Percentiles rank a stretch among this genome's conserved stretches.
Conservation (phyloP, 495 filamentous ascomycete species). For the Amorphotheca resinae region DNA sequence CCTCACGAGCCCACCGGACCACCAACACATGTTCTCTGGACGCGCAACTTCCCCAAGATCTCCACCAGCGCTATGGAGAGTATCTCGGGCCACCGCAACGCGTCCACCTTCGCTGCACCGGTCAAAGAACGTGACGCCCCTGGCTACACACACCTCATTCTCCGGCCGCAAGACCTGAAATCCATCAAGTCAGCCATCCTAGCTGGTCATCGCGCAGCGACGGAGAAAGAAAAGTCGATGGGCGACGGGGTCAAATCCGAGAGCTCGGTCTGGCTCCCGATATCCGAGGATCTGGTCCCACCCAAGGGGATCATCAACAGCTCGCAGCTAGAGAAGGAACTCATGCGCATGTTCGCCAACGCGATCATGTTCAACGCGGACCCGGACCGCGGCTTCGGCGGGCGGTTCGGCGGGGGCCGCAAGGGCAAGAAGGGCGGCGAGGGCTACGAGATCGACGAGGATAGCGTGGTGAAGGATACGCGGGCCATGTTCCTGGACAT, state of each 20-base stretch:
- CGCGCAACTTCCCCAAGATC: slow-evolving; percentile 66
- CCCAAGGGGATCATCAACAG: slow-evolving; percentile 89
- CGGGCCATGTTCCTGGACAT: slow-evolving; percentile 73
- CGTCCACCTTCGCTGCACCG: slow-evolving; percentile 74
- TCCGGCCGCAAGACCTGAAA: slow-evolving; percentile 80
- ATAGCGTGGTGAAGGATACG: slow-evolving; percentile 64
- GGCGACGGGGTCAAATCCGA: slow-evolving; percentile 29
- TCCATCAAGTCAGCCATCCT: slow-evolving; percentile 67
- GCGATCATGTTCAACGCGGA: slow-evolving; percentile 94
- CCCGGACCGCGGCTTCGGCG: slow-evolving; percentile 52
- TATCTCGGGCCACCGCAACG: slow-evolving; percentile 73
- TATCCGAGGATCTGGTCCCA: slow-evolving; percentile 62
- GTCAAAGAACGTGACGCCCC: slow-evolving; percentile 76
- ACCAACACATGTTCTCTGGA: slow-evolving; percentile 51
- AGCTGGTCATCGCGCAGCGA: slow-evolving; percentile 63
- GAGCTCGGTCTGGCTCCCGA: slow-evolving; percentile 48
- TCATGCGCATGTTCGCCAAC: slow-evolving; percentile 97
- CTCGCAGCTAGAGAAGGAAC: slow-evolving; percentile 84
- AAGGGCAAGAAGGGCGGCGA: slow-evolving; percentile 22
- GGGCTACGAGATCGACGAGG: slow-evolving; percentile 26
- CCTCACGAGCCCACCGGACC: slow-evolving; percentile 25
- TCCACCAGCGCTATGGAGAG: slow-evolving; percentile 71
- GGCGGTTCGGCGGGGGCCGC: slow-evolving; percentile 32
- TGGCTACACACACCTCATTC: slow-evolving; percentile 77
- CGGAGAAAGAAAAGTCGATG: slow-evolving; percentile 38